phyloP scores from a whole-genome alignment of 352 stramenopile species.

The Saprolegnia diclina region DNA sequence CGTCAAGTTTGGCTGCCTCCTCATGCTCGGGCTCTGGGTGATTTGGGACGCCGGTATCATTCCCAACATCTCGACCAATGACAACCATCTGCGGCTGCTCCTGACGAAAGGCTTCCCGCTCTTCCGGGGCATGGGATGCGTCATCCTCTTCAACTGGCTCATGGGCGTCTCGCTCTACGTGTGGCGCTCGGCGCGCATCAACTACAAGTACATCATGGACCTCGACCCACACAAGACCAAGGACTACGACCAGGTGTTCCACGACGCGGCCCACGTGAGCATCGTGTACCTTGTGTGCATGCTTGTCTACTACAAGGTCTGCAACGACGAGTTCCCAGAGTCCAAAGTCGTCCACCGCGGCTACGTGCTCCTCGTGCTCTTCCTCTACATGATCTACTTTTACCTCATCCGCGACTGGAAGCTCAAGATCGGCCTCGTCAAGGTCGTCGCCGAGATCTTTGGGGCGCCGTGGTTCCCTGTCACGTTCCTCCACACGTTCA shows the following conservation, averaged over 20 bases:
- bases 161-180: conserved; percentile 90
- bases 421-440: conserved; percentile 77
- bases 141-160: conserved; percentile 95
- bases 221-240: conserved; percentile 82
- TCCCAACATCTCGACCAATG: conserved; percentile 55
- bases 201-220: conserved; percentile 96
- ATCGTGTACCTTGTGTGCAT: conserved; percentile 93
- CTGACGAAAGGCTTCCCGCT: conserved; percentile 87
- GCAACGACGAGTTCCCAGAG: conserved; percentile 81
- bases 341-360: conserved; percentile 63
- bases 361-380: conserved; percentile 89
- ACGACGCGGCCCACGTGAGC: conserved; percentile 94
- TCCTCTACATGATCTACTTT: conserved; percentile 91
- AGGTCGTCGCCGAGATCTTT: conserved; percentile 86
- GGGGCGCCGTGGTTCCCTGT: conserved; percentile 87
- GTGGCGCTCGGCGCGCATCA: conserved; percentile 85
- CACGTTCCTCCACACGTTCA: conserved; percentile 93
- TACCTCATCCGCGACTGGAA: conserved; percentile 87
- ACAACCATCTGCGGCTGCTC: conserved; percentile 68
- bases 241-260: conserved; percentile 89
- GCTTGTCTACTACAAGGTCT: conserved; percentile 97
- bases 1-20: conserved; percentile 73
- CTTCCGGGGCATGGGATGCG: conserved; percentile 91
- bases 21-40: conserved; percentile 89
- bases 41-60: conserved; percentile 93